Percentiles rank a stretch among this genome's conserved stretches.
phyloP scores from a whole-genome alignment of 2,329 filamentous ascomycete species.

The Huntiella moniliformis region DNA sequence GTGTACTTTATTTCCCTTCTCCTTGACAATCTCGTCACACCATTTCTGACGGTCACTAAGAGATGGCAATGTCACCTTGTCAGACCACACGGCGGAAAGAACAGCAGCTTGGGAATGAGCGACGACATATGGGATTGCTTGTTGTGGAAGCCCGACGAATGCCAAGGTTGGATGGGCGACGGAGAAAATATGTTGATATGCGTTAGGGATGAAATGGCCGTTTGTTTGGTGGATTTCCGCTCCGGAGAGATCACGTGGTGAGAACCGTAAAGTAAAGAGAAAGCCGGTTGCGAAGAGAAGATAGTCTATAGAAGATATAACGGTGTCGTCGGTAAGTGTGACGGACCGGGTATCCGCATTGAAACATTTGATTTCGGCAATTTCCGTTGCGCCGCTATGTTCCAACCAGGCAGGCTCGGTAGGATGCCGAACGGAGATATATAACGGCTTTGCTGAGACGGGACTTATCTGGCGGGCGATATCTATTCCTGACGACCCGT shows the following conservation, averaged over 20 bases:
- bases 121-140: constrained; percentile 74
- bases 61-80: constrained; percentile 45
- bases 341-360: constrained; percentile 37
- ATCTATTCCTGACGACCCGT: constrained; percentile 67
- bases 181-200: constrained; percentile 68
- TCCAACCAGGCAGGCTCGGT: constrained; percentile 26
- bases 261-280: constrained; percentile 66
- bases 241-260: constrained; percentile 21
- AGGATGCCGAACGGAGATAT: constrained; percentile 42
- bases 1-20: constrained; percentile 26
- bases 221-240: constrained; percentile 39
- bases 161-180: constrained; percentile 58
- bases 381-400: constrained; percentile 30
- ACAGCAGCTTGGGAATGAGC: constrained; percentile 63
- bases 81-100: constrained; percentile 59
- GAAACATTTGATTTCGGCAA: constrained; percentile 40
- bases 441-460: constrained; percentile 38
- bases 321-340: constrained; percentile 43
- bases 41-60: constrained; percentile 46
- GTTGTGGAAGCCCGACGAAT: constrained; percentile 58
- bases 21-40: constrained; percentile 42
- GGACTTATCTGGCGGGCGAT: constrained; percentile 57
- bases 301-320: constrained; percentile 51
- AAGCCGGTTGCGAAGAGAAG: constrained; percentile 83
- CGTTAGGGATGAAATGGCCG: constrained; percentile 49